Evolutionary conservation across 306 rosid species (phyloP), one percentile per base, ranked within the genome.

Genomic region (barrel medic (Medicago truncatula)): DNA sequence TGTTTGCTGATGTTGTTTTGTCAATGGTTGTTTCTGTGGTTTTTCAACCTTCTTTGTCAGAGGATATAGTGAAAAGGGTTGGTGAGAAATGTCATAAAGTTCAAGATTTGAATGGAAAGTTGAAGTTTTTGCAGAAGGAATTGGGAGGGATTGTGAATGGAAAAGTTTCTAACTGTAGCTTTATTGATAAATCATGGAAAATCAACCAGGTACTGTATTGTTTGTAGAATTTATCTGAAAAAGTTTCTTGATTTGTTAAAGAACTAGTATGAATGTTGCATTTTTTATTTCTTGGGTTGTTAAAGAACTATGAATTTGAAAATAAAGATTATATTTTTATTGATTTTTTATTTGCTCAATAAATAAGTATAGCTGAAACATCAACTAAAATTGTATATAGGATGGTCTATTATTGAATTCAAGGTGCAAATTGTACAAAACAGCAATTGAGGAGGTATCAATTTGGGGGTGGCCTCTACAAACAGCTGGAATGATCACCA

Each of bases 391-490:
- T 60, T 84, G 78, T 59, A 36, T 82, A 62, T 66, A 95, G 99
- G 92, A 87, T 78, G 97, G 88, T 64, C 31, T 89, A 72, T 79
- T 95, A 16, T 83, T 95, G 50, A 84, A 71, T 77, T 92, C 97
- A 21, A 89, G 70, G 73, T 90, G 97, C 73, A 89, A 76, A 70
- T 43, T 95, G 83, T 87, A 80, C 86, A 89, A 92, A 83, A 86
- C 99, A 60, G 87, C 86, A 53, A 78, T 60, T 6, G 97, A 92
- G 82, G 86, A 91, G 83, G 87, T 95, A 67, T 16, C 90, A 75
- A 68, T 92, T 6, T 92, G 97, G 99, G 99, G 97, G 13, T 95
- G 99, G 97, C 97, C 99, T 39, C 65, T 92, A 83, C 99, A 92
- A 85, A 92, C 99, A 3, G 91, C 97, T 28, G 99, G 99, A 44